Evolutionary conservation across 2,329 filamentous ascomycete genomes (phyloP), one percentile per base, ranked within the genome.

Genomic region (Seiridium unicorne): DNA sequence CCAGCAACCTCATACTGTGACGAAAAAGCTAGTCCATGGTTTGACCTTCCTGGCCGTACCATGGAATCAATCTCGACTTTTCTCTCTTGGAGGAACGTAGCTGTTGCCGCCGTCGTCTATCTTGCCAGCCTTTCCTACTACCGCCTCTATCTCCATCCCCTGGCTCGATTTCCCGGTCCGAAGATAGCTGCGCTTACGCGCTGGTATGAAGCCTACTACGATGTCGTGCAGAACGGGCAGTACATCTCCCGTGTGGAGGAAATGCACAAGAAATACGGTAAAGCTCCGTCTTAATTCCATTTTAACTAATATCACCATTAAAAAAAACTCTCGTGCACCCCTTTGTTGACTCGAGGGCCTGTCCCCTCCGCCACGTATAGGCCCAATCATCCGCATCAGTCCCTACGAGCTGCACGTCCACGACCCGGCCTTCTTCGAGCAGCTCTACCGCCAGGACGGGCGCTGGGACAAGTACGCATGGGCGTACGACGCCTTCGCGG

Each of bases 191-290:
- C 63, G 9, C 47, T 63, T 2, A 63, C 63, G 7, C 42, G 49
- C 26, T 64, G 49, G 46, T 62, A 64, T 32, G 64, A 65, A 46
- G 56, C 57, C 3, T 66, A 65, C 46, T 62, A 62, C 18, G 62
- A 66, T 44, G 38, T 66, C 13, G 48, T 64, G 42, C 55, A 56
- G 9, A 51, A 60, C 32, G 63, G 63, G 3, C 58, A 62, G 36
- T 62, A 60, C 11, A 61, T 51, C 10, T 63, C 61, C 38, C 47
- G 62, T 26, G 62, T 66, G 10, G 54, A 55, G 34, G 51, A 59
- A 31, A 55, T 63, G 57, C 61, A 66, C 44, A 55, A 62, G 47
- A 58, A 62, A 62, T 66, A 64, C 34, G 64, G 63, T 32, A 49
- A 3, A 13, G 6, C 44, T 2, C 8, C 1, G 1, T 26, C 18